Conservation (phyloP, 2,329 filamentous ascomycete genomes). For the Cryphonectria parasitica region DNA sequence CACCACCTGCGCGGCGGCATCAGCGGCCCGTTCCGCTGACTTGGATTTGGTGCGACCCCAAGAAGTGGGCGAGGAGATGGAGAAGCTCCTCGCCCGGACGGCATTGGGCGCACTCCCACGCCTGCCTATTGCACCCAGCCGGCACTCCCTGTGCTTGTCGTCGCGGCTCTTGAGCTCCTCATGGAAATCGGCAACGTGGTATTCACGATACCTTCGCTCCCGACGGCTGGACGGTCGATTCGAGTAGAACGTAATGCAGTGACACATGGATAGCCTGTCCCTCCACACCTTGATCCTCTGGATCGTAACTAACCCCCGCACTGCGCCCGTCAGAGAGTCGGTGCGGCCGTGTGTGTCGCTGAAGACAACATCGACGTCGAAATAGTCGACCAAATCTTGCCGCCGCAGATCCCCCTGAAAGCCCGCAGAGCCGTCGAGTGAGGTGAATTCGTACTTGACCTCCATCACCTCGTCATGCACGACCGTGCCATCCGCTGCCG, state of each 20-base stretch:
- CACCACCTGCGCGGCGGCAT: conserved; percentile 15
- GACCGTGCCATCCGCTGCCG: conserved; percentile 49
- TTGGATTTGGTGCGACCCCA: conserved; percentile 42
- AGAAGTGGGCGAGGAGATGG: conserved; percentile 46
- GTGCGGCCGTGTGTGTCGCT: conserved; percentile 54
- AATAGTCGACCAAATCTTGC: conserved; percentile 54
- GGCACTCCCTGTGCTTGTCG: conserved; percentile 50
- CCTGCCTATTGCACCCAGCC: conserved; percentile 46
- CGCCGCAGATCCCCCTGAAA: conserved; percentile 55
- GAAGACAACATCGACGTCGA: conserved; percentile 57
- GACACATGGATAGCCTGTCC: conserved; percentile 51
- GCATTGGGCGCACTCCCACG: conserved; percentile 44
- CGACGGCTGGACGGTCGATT: conserved; percentile 42
- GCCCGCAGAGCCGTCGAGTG: conserved; percentile 49
- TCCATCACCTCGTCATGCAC: conserved; percentile 53
- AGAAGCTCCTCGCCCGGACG: conserved; percentile 45
- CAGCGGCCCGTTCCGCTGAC: conserved; percentile 32
- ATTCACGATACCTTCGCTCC: conserved; percentile 52
- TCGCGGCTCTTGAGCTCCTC: conserved; percentile 50
- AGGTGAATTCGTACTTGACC: conserved; percentile 56
- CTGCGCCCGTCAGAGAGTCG: conserved; percentile 51
- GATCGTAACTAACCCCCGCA: conserved; percentile 55
- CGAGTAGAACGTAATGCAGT: conserved; percentile 53
- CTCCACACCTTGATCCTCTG: conserved; percentile 58
- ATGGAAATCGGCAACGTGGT: conserved; percentile 52